phyloP scores from a whole-genome alignment of 768 basidiomycete genomes.

The Rhodotorula toruloides region DNA sequence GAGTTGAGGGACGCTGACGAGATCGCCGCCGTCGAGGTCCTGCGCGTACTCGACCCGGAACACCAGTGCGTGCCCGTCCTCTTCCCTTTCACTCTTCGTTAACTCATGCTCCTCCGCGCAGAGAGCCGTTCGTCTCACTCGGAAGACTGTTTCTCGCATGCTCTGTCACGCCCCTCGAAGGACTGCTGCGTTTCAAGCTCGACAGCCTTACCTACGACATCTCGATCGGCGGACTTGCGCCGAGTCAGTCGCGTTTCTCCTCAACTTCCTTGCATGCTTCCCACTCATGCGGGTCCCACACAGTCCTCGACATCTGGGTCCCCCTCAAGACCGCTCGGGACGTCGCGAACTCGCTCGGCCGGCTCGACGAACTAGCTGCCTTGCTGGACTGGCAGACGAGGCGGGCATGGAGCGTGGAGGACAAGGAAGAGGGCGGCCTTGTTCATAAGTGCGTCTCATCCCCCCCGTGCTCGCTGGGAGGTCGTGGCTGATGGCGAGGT shows the following conservation, averaged over 20 bases:
- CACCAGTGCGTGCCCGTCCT: slow-evolving; percentile 4
- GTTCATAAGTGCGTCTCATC: slow-evolving; percentile 26
- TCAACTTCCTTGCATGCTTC: not conserved
- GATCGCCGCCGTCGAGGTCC: not conserved
- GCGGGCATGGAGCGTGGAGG: slow-evolving; percentile 28
- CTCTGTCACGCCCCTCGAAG: slow-evolving; percentile 19
- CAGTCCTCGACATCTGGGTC: slow-evolving; percentile 34
- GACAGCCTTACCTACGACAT: slow-evolving; percentile 7
- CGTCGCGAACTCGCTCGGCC: slow-evolving; percentile 7
- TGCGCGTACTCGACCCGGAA: slow-evolving; percentile 24
- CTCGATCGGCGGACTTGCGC: slow-evolving; percentile 23
- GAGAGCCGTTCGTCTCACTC: slow-evolving; percentile 35
- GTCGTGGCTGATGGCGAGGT: not conserved
- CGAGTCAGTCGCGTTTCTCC: slow-evolving; percentile 6
- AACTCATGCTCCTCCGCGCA: not conserved
- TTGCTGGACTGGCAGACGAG: slow-evolving; percentile 31
- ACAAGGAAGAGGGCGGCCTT: slow-evolving; percentile 29
- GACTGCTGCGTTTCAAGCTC: slow-evolving; percentile 12
- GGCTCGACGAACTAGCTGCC: slow-evolving; percentile 13
- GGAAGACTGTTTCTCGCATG: slow-evolving; percentile 21
- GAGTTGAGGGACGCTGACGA: not conserved
- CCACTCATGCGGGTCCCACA: not conserved
- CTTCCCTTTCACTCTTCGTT: not conserved
- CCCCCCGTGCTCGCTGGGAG: not conserved
- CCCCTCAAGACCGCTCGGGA: slow-evolving; percentile 8